Evolutionary conservation across 2,329 filamentous ascomycete genomes (phyloP), one percentile per base, ranked within the genome.

Genomic region (Xylaria sp.): DNA sequence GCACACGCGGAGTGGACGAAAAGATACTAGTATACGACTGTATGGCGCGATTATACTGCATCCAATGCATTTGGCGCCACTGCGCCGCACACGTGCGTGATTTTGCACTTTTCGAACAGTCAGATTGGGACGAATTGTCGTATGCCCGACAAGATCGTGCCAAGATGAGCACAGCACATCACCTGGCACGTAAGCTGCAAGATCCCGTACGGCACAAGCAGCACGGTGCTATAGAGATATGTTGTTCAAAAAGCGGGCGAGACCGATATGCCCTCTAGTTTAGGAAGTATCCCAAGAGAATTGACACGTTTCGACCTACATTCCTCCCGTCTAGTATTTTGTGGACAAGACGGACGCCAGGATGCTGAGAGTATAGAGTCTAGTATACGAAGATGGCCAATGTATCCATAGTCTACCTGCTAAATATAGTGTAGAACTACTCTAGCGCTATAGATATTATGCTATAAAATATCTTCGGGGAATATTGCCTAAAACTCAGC

Each of bases 191-290:
- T 18, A 21, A 53, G 25, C 5, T 2, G 9, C 25, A 18, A 47
- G 58, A 64, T 50, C 29, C 32, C 35, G 48, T 27, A 47, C 5
- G 21, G 47, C 40, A 44, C n/a, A 2, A 21, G 53, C 59, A 27
- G 8, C 21, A 50, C 47, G 59, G 59, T 42, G 23, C 32, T 35
- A 21, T 63, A 25, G 53, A 59, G 54, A 67, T 9, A 59, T 47
- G 44, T 63, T n/a, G 58, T 60, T 44, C 35, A 54, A n/a, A n/a
- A n/a, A n/a, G n/a, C n/a, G 50, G 63, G 18, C 32, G 23, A 60
- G 5, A 27, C 25, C 27, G 16, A 9, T 60, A n/a, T 5, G 40
- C 18, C n/a, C 42, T 10, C 32, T 27, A 42, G 55, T 58, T 27
- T 6, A 18, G 2, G 5, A 8, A 47, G 21, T 47, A 21, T 47